Conservation (phyloP, 306 rosid genomes). For the Rosa lucieae region DNA sequence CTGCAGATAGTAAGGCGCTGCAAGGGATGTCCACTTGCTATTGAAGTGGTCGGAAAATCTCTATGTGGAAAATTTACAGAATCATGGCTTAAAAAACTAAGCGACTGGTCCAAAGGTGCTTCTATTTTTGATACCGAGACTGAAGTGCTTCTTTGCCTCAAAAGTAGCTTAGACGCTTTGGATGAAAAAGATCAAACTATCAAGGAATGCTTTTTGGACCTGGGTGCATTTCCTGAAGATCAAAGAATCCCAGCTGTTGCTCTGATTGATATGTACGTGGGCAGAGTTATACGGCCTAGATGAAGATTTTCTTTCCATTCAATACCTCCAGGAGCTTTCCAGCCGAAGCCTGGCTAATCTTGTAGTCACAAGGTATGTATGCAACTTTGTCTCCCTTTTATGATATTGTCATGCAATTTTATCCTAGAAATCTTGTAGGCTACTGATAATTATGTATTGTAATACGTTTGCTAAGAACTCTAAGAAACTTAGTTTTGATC, state of each 20-base stretch:
- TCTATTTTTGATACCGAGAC: conserved; percentile 29
- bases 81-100: conserved; percentile 33
- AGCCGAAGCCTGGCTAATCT: neutral
- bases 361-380: neutral
- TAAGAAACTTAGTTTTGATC: neutral
- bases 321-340: conserved; percentile 3
- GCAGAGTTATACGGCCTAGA: conserved; percentile 36
- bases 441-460: neutral
- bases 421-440: neutral
- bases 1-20: conserved; percentile 54
- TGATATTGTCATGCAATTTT: neutral
- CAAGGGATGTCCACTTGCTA: conserved; percentile 52
- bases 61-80: conserved; percentile 15
- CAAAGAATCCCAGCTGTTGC: conserved; percentile 51
- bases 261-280: conserved; percentile 63
- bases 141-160: conserved; percentile 36
- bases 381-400: neutral
- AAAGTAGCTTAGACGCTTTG: conserved; percentile 40
- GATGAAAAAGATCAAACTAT: conserved; percentile 3
- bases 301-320: conserved; percentile 32
- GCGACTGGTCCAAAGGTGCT: conserved; percentile 23
- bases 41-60: conserved; percentile 42
- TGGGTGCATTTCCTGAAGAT: conserved; percentile 60
- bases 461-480: neutral
- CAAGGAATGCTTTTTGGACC: conserved; percentile 53